Base-by-base conservation (phyloP, 257 asterid genomes). In the Scutellaria baicalensis region DNA sequence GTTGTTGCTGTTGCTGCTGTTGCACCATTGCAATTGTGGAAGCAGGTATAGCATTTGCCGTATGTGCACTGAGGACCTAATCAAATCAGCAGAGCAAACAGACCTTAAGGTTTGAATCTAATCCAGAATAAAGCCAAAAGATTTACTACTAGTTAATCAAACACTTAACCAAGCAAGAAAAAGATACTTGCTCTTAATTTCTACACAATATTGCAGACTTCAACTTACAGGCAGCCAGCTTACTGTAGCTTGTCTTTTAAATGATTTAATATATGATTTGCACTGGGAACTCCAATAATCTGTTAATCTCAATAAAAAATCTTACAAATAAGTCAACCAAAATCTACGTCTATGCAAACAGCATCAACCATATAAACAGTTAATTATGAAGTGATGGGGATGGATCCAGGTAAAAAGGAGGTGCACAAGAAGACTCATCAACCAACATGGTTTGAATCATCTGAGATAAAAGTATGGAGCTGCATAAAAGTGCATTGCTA, bases 21-120 rank as follows among this genome's bases (percentile, higher is more conserved):
- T 88, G 98, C 39, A 81, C 82, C 95, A 84, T 84, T 48, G 90
- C 84, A 60, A 87, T 79, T 59, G 95, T 70, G 31, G 96, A 78
- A 44, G 87, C 75, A 68, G 97, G 86, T 54, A 84, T 57, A 55
- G 83, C 61, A 70, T 71, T 85, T 54, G 85, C 73, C 12, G 84
- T 69, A 23, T 86, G 92, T 3, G 85, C 75, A 72, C 68, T 64
- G 62, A 89, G 81, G 49, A 84, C 92, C 96, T 91, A 82, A 44
- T 59, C 78, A 58, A 39, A 78, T 38, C 35, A 21, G 69, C 45
- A 48, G 47, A 47, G 45, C 33, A 43, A 71, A 75, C 14, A 45
- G 13, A 48, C 60, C 40, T 65, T 31, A 27, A 57, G 64, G 35
- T 12, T 44, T 13, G 44, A 16, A 56, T 49, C 42, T 42, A 21